Evolutionary conservation across 306 rosid genomes (phyloP).

Genomic region (Vachellia collinsii): DNA sequence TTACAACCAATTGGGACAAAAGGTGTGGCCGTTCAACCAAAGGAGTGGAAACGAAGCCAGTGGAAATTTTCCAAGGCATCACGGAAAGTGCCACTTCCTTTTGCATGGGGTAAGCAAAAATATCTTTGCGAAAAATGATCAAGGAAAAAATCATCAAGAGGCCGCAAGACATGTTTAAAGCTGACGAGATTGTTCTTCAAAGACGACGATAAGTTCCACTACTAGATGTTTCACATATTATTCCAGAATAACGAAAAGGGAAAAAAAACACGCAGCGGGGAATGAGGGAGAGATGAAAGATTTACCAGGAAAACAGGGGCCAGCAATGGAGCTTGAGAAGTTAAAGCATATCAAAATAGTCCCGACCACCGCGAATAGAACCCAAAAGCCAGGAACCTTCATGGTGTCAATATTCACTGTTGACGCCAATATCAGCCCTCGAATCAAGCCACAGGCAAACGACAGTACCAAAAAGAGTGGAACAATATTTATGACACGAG

Average conservation of each 20-base stretch:
- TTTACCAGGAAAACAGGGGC: slow-evolving; percentile 44
- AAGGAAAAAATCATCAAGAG: background rate
- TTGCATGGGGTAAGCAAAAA: slow-evolving; percentile 21
- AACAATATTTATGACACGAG: background rate
- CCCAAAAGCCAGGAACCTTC: slow-evolving; percentile 64
- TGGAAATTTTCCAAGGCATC: background rate
- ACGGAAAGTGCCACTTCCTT: slow-evolving; percentile 14
- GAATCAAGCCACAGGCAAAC: slow-evolving; percentile 3
- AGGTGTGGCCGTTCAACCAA: background rate
- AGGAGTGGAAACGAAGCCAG: background rate
- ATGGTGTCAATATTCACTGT: slow-evolving; percentile 35
- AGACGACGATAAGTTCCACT: background rate
- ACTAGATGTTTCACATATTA: background rate
- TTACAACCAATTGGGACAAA: background rate
- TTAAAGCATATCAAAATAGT: slow-evolving; percentile 37
- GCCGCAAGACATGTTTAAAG: slow-evolving; percentile 3
- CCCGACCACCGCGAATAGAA: slow-evolving; percentile 46
- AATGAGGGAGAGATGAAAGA: background rate
- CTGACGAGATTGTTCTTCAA: background rate
- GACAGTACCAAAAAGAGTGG: slow-evolving; percentile 3
- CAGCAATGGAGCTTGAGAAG: slow-evolving; percentile 36
- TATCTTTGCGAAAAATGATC: background rate
- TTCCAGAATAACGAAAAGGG: background rate
- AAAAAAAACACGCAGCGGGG: background rate
- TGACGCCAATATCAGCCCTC: background rate